Percentiles rank a stretch among this genome's conserved stretches.
phyloP scores from a whole-genome alignment of 2,329 filamentous ascomycete genomes.

The Mycosphaerelloides madeirae region DNA sequence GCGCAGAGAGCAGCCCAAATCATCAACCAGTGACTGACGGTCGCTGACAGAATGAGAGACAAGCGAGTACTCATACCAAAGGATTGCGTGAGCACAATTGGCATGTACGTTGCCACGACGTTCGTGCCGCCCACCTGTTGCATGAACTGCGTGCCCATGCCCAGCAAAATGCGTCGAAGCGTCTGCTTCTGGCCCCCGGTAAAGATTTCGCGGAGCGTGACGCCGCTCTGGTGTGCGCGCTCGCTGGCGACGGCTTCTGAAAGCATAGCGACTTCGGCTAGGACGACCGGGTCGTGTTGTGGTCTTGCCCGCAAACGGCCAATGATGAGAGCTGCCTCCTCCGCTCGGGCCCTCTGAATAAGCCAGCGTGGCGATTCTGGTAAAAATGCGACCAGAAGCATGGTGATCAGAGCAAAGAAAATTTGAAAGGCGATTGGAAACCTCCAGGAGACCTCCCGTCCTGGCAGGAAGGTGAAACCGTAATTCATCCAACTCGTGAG shows the following conservation, averaged over 20 bases:
- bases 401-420: conserved; percentile 34
- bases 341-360: conserved; percentile 24
- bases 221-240: conserved; percentile 34
- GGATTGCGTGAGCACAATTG: conserved; percentile 41
- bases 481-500: conserved; percentile 17
- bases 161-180: conserved; percentile 58
- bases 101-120: conserved; percentile 42
- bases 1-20: conserved; percentile 55
- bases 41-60: conserved; percentile 40
- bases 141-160: conserved; percentile 55
- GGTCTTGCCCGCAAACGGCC: conserved; percentile 24
- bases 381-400: conserved; percentile 21
- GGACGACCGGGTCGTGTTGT: conserved; percentile 11
- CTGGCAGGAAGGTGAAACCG: conserved; percentile 9
- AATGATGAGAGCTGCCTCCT: conserved; percentile 20
- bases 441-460: conserved; percentile 18
- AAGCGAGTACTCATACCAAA: conserved; percentile 45
- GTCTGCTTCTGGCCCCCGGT: conserved; percentile 57
- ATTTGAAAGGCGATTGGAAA: conserved; percentile 15
- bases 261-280: conserved; percentile 50
- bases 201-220: conserved; percentile 28
- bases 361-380: conserved; percentile 34
- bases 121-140: conserved; percentile 54
- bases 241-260: conserved; percentile 57
- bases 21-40: conserved; percentile 51